Evolutionary conservation across 257 asterid genomes (phyloP), one percentile per base, ranked within the genome.

Genomic region (Solanum piurae): DNA sequence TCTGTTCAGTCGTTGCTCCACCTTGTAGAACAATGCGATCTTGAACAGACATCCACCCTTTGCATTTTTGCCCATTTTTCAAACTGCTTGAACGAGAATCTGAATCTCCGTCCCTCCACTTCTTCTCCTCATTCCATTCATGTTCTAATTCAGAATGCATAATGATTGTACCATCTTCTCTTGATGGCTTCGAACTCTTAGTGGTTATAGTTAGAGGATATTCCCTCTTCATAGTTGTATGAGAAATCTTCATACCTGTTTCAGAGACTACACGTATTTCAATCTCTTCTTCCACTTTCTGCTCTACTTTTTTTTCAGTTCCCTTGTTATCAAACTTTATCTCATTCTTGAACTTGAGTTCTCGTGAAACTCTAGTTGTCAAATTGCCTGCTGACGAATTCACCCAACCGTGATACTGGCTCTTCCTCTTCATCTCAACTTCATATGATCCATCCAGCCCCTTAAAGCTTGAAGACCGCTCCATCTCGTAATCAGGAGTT

Each of bases 361-460:
- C 80, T 1, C 88, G 87, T 9, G 89, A 29, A 13, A 92, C 90
- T 12, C 52, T 25, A 38, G 91, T 90, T 7, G 97, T 93, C 10
- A 94, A 90, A 87, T 97, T 94, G 7, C 99, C 98, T 25, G 92
- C 92, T 72, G 93, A 91, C 3, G 94, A 93, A 42, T 88, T 90
- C 91, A 97, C 95, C 99, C 99, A 97, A 44, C 98, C 98, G 1
- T 93, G 90, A 77, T 87, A 87, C 89, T 90, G 83, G 10, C 88
- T 88, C 88, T 91, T 87, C 88, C 95, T 90, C 89, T 90, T 88
- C 86, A 89, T 88, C 86, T 93, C 94, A 18, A 92, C 83, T 88
- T 91, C 91, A 46, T 94, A 94, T 3, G 93, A 58, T 36, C 97
- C 98, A 83, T 95, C 92, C 4, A 94, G 92, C 58, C 90, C 88